phyloP scores from a whole-genome alignment of 495 filamentous ascomycete genomes.

The Acidiella bohemica region DNA sequence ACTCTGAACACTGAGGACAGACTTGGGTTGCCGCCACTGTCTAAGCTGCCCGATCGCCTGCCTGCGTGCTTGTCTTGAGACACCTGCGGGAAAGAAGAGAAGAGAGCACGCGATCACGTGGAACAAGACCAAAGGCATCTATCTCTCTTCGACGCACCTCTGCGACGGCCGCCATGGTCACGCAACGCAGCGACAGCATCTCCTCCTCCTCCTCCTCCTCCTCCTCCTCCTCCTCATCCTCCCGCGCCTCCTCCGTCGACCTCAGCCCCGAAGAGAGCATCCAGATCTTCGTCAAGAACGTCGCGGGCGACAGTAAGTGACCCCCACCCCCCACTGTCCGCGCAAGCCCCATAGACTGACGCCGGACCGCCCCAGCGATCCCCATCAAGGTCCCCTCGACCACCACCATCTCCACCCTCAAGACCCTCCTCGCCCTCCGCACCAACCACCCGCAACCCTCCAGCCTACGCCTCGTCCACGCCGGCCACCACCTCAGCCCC shows the following conservation, averaged over 20 bases:
- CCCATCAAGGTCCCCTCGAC: constrained; percentile 31
- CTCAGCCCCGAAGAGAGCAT: constrained; percentile 33
- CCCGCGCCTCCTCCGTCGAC: no score
- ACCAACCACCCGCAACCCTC: constrained; percentile 30
- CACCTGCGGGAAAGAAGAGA: no score
- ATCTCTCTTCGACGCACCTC: no score
- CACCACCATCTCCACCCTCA: constrained; percentile 33
- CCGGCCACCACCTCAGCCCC: constrained; percentile 34
- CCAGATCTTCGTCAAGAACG: constrained; percentile 40
- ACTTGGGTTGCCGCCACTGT: no score
- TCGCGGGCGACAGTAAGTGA: constrained; percentile 35
- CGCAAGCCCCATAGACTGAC: neutral
- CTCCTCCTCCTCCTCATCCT: constrained; percentile 18
- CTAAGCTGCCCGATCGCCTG: no score
- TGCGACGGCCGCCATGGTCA: no score
- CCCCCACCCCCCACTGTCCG: constrained; percentile 30
- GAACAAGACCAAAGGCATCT: no score
- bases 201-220: constrained; percentile 26
- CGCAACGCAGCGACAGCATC: constrained; percentile 27
- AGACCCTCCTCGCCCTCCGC: constrained; percentile 33
- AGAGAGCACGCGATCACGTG: no score
- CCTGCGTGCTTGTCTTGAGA: no score
- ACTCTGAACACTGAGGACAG: no score
- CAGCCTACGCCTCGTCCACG: constrained; percentile 32
- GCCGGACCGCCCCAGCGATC: constrained; percentile 30